Percentiles rank a stretch among this genome's conserved stretches.
These are phyloP conservation scores for Scenedesmus sp. DNA, from an alignment of 163 green algal genomes.

Conservation along the genomic window DNA sequence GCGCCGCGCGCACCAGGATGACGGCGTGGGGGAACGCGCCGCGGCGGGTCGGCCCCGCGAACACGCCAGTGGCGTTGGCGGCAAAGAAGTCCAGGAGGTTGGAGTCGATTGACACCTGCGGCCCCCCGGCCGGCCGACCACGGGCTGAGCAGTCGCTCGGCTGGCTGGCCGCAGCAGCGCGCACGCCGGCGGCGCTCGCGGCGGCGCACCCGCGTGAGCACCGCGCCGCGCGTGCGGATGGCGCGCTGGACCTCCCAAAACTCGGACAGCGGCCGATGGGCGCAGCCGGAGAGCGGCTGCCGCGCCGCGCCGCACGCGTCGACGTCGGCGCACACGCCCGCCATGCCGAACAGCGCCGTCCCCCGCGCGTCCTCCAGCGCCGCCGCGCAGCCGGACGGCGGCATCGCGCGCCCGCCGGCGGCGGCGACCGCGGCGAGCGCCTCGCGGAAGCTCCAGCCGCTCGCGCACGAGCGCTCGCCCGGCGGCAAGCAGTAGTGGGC, in stretches of 20 bases:
- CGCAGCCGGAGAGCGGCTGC: neutral
- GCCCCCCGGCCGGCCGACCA: no score
- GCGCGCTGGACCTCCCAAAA: neutral
- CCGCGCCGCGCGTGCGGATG: neutral
- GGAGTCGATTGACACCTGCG: neutral
- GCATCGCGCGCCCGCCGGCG: neutral
- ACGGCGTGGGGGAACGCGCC: neutral
- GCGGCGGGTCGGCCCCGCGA: neutral
- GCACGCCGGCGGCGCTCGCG: no score
- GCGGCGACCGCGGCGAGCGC: neutral
- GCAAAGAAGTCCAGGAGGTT: neutral
- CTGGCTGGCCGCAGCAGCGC: no score
- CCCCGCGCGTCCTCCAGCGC: neutral
- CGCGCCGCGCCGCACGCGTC: no score
- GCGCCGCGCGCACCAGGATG: neutral
- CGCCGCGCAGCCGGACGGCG: neutral
- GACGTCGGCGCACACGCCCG: no score
- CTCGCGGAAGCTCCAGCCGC: neutral
- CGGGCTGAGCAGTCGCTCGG: no score
- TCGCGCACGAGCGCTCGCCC: neutral
- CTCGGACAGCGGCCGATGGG: neutral
- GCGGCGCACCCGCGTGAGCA: neutral
- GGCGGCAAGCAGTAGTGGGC: neutral
- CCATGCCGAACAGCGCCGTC: neutral
- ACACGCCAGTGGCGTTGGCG: neutral